Base-by-base conservation (phyloP, 106 monocot genomes). In the Dioscorea alata region DNA sequence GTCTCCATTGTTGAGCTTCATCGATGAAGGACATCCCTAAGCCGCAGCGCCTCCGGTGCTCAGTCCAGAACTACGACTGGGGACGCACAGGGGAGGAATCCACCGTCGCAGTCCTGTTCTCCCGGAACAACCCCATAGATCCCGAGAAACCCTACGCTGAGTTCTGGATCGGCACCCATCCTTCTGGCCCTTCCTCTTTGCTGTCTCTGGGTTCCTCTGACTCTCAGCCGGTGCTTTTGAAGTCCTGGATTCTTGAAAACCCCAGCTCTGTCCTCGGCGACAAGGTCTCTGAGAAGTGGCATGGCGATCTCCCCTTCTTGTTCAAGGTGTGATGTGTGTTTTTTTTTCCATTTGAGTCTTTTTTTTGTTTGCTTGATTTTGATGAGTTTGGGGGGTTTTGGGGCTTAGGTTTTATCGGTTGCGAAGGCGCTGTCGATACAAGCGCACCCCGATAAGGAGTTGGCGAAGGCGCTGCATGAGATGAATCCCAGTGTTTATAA, bases 151-250 rank as follows among this genome's bases (percentile, higher is more conserved):
- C 90, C 24, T 99, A 99, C 57, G 99, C 99, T 23, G 99, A 93
- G 81, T 66, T 99, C 48, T 99, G 99, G 99, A 90, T 99, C 86
- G 97, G 97, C 19, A 99, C 97, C 28, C 97, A 99, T 63, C 73
- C 63, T 2, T 85, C 92, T 3, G 92, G 89, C 1, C 89, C 92
- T 2, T 99, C 97, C 0, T 77, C 76, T 23, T 42, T 97, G 17
- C 65, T 75, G 53, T 4, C 21, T 22, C 25, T 2, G 16, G 13
- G n/a, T 4, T 54, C 34, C 15, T 14, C 34, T 12, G 84, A 33
- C n/a, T 21, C 6, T 8, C 42, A 24, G 33, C 14, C 53, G 4
- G 18, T 62, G 28, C 62, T 75, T 0, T 76, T 99, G 60, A 90
- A 80, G 68, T 57, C 61, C 2, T 99, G 84, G 89, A 78, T 99